These are phyloP conservation scores for Zoysia matrella DNA, from an alignment of 202 grass and related monocot genomes.

Conservation along the genomic window DNA sequence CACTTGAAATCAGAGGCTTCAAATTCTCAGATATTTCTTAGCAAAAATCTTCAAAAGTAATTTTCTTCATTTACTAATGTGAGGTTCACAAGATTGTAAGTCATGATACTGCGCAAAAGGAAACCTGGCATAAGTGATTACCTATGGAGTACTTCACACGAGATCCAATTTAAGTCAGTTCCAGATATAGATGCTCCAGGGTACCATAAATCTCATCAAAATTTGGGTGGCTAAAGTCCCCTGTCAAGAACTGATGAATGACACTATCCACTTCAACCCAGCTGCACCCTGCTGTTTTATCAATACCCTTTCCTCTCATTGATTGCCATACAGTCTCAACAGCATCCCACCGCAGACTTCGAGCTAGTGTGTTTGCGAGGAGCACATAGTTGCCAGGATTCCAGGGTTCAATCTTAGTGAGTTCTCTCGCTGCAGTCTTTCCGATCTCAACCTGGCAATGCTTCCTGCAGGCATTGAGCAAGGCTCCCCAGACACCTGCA, in stretches of 20 bases:
- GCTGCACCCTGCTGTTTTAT: slow-evolving; percentile 62
- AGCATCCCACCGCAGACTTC: slow-evolving; percentile 51
- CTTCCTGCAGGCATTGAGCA: slow-evolving; percentile 68
- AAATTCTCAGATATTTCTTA: background rate
- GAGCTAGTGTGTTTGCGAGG: slow-evolving; percentile 66
- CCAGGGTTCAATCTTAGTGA: slow-evolving; percentile 56
- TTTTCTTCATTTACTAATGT: background rate
- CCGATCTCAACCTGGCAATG: slow-evolving; percentile 52
- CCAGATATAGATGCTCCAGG: slow-evolving; percentile 57
- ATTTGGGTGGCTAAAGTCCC: slow-evolving; percentile 49
- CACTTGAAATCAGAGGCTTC: background rate
- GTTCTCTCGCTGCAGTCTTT: slow-evolving; percentile 54
- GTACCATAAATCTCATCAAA: slow-evolving; percentile 46
- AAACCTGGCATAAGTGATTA: slow-evolving; percentile 1
- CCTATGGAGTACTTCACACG: background rate
- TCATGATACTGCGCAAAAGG: background rate
- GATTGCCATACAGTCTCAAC: slow-evolving; percentile 43
- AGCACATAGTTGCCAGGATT: slow-evolving; percentile 80
- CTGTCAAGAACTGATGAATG: slow-evolving; percentile 52
- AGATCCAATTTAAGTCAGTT: slow-evolving; percentile 31
- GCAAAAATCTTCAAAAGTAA: background rate
- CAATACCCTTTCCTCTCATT: slow-evolving; percentile 56
- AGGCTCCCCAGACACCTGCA: slow-evolving; percentile 77
- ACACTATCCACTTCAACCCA: slow-evolving; percentile 63
- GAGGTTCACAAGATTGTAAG: background rate